Evolutionary conservation across 176 grass and related monocot genomes (phyloP).

Genomic region (Coix lacrymajobi): DNA sequence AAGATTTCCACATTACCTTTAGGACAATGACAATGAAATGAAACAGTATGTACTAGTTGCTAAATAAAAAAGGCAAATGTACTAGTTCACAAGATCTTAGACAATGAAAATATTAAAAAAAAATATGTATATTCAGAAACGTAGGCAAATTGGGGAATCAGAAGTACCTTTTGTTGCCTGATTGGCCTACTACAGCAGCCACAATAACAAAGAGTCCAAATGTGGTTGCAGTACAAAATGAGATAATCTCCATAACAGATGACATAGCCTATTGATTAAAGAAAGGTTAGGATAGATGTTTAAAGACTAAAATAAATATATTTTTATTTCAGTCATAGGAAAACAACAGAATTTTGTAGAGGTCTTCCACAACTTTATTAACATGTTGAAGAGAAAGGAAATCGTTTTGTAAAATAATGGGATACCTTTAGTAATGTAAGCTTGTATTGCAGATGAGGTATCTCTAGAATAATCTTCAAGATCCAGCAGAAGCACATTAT

Average conservation of each 20-base stretch:
- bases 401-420: neutral
- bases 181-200: slow-evolving; percentile 12
- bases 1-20: slow-evolving; percentile 1
- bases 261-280: slow-evolving; percentile 32
- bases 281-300: neutral
- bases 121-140: neutral
- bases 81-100: neutral
- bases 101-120: neutral
- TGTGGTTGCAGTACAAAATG: slow-evolving; percentile 43
- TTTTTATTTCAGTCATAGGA: neutral
- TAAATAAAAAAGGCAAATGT: neutral
- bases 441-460: slow-evolving; percentile 74
- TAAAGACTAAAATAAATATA: neutral
- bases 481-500: slow-evolving; percentile 78
- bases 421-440: slow-evolving; percentile 59
- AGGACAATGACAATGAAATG: neutral
- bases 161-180: slow-evolving; percentile 45
- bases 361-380: neutral
- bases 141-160: neutral
- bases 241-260: slow-evolving; percentile 53
- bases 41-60: neutral
- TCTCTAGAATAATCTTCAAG: slow-evolving; percentile 67
- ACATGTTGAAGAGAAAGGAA: neutral
- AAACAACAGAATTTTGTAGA: neutral
- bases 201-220: slow-evolving; percentile 58